Conservation (phyloP, 1,139 yeast species). For the Blastobotrys capitulatus region DNA sequence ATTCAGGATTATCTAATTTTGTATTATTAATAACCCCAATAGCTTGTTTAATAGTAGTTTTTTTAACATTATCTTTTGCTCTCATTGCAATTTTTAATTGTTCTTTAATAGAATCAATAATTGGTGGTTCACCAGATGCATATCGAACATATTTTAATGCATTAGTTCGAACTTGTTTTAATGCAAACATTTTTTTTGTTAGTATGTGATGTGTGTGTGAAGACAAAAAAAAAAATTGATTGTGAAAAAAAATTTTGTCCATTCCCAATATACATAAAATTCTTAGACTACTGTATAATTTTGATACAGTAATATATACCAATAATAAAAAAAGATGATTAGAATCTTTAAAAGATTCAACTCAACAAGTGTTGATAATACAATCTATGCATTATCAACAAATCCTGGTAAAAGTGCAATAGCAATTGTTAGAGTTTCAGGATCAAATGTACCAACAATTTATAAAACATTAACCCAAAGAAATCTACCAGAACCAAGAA, state of each 20-base stretch:
- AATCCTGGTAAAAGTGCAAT: conserved; percentile 78
- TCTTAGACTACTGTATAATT: too few relatives aligned
- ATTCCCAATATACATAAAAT: too few relatives aligned
- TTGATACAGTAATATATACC: too few relatives aligned
- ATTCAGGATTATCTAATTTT: conserved; percentile 47
- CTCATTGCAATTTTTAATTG: conserved; percentile 34
- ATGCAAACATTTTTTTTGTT: background rate
- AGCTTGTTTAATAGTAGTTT: conserved; percentile 52
- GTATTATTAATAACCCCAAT: conserved; percentile 56
- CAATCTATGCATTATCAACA: conserved; percentile 82
- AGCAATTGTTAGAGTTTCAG: conserved; percentile 80
- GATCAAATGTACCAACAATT: conserved; percentile 49
- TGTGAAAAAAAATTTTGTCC: conserved; percentile 37
- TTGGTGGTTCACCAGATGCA: conserved; percentile 30
- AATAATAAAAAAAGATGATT: background rate
- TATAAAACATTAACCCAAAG: conserved; percentile 44
- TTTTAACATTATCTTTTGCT: conserved; percentile 30
- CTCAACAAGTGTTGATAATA: conserved; percentile 36
- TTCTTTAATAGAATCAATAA: conserved; percentile 32
- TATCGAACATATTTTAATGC: conserved; percentile 9
- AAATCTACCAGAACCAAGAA: conserved; percentile 44
- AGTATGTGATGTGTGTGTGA: background rate
- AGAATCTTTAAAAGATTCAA: conserved; percentile 7
- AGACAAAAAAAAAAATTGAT: background rate
- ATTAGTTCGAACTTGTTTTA: background rate